Percentiles rank a stretch among this genome's conserved stretches.
Evolutionary conservation across 2,329 filamentous ascomycete genomes (phyloP).

Genomic region (Alternaria sp.): DNA sequence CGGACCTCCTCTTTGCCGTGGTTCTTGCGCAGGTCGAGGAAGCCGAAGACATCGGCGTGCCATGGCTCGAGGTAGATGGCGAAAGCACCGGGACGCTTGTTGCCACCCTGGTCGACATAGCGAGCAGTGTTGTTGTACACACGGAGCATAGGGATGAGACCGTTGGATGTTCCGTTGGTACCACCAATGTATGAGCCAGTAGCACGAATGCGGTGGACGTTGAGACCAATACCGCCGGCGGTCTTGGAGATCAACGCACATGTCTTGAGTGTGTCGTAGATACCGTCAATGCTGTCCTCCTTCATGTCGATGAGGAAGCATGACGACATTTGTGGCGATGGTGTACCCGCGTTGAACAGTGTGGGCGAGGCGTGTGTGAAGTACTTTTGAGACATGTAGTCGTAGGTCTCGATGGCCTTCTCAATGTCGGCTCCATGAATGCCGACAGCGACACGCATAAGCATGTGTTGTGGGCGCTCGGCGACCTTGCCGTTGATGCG

Average conservation of each 20-base stretch:
- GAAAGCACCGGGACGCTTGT: constrained; percentile 98
- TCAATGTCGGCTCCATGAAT: constrained; percentile 96
- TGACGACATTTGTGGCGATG: constrained; percentile 90
- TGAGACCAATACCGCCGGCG: constrained; percentile 95
- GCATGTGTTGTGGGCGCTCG: constrained; percentile 98
- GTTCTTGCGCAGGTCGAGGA: constrained; percentile 97
- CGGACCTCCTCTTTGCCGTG: constrained; percentile 98
- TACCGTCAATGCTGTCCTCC: constrained; percentile 98
- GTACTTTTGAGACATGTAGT: constrained; percentile 98
- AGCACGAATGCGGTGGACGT: constrained; percentile 94
- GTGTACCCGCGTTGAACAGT: constrained; percentile 96
- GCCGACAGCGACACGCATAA: constrained; percentile 98
- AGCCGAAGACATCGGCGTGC: constrained; percentile 97
- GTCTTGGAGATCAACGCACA: constrained; percentile 99
- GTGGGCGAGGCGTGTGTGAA: constrained; percentile 99
- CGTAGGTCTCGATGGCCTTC: constrained; percentile 95
- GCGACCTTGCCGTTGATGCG: constrained; percentile 95
- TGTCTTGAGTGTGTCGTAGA: constrained; percentile 98
- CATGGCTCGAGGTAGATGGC: constrained; percentile 99
- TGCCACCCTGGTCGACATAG: constrained; percentile 98
- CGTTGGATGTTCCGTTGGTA: constrained; percentile 97
- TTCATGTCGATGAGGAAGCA: constrained; percentile 99
- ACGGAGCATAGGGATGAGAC: constrained; percentile 95
- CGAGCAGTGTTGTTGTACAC: constrained; percentile 99
- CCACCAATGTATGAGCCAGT: constrained; percentile 98